phyloP scores from a whole-genome alignment of 768 basidiomycete species.

The Harrya chromipes region DNA sequence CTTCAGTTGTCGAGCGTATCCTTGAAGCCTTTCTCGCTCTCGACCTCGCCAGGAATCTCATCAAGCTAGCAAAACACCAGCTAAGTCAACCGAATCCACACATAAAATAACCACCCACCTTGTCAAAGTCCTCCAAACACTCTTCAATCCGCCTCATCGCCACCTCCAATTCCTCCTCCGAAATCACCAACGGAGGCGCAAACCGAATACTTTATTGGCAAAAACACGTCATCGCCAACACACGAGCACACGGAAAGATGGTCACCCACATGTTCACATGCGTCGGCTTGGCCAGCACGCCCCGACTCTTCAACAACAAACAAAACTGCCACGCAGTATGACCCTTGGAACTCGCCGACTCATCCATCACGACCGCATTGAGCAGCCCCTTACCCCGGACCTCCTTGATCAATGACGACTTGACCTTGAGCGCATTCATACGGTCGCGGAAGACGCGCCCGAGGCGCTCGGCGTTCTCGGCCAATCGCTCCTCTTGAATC shows the following conservation, averaged over 20 bases:
- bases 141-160: slow-evolving; percentile 75
- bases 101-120: slow-evolving; percentile 39
- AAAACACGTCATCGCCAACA: neutral
- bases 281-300: slow-evolving; percentile 94
- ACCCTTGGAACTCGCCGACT: slow-evolving; percentile 69
- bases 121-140: slow-evolving; percentile 77
- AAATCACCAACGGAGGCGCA: slow-evolving; percentile 92
- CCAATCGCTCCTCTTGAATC: slow-evolving; percentile 83
- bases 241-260: neutral
- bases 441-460: slow-evolving; percentile 78
- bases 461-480: slow-evolving; percentile 71
- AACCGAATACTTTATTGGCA: slow-evolving; percentile 74
- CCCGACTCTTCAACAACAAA: slow-evolving; percentile 84
- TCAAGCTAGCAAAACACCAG: slow-evolving; percentile 37
- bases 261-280: slow-evolving; percentile 84
- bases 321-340: slow-evolving; percentile 96
- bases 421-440: slow-evolving; percentile 46
- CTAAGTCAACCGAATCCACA: too few relatives aligned
- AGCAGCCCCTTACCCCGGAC: slow-evolving; percentile 88
- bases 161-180: slow-evolving; percentile 77
- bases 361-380: slow-evolving; percentile 93
- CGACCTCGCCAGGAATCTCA: slow-evolving; percentile 62
- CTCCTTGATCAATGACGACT: slow-evolving; percentile 66
- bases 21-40: slow-evolving; percentile 57
- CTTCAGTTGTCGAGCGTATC: slow-evolving; percentile 30